Base-by-base conservation (phyloP, 768 basidiomycete genomes). In the Leccinellum luteum region DNA sequence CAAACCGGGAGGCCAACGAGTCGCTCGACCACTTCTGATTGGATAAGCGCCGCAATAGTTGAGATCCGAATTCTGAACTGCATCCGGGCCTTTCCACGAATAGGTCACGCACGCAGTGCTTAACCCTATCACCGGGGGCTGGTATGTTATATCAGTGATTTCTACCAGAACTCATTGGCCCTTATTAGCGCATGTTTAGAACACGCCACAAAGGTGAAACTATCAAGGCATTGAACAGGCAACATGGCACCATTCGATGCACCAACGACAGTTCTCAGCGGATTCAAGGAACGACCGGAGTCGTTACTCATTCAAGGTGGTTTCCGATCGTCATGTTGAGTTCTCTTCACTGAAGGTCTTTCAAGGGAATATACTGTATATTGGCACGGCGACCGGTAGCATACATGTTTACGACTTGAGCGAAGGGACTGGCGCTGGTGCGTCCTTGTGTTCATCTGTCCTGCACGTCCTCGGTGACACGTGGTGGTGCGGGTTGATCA, bases 361-460 rank as follows among this genome's bases (percentile, higher is more conserved):
- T 35, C 30, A 63, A 87, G 85, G 78, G 28, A 79, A 82, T 66
- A 76, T 77, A 61, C 67, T 90, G 21, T 92, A 87, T 63, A 64
- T 89, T 55, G 86, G 86, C 15, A 85, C 85, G 19, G 74, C 79
- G 5, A 76, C 72, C 0, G 87, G 86, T 27, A 84, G 68, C 56
- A 66, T 89, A 48, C 75, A 80, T 43, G 74, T 85, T 47, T 87
- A 85, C 61, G 69, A 73, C 31, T 60, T 82, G 21, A 74, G 78
- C 21, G 75, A 75, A 23, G 59, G 69, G n/a, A 38, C 62, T 48
- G 69, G 79, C 78, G 49, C 44, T 70, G 70, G 83, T 83, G 45
- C 45, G 76, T 62, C 25, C 27, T 3, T 45, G 23, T 7, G 32
- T 15, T 43, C 17, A 27, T 3, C 5, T 48, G 10, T 7, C 67